Conservation (phyloP, 2,329 filamentous ascomycete species). For the Arthrobotrys musiformis region DNA sequence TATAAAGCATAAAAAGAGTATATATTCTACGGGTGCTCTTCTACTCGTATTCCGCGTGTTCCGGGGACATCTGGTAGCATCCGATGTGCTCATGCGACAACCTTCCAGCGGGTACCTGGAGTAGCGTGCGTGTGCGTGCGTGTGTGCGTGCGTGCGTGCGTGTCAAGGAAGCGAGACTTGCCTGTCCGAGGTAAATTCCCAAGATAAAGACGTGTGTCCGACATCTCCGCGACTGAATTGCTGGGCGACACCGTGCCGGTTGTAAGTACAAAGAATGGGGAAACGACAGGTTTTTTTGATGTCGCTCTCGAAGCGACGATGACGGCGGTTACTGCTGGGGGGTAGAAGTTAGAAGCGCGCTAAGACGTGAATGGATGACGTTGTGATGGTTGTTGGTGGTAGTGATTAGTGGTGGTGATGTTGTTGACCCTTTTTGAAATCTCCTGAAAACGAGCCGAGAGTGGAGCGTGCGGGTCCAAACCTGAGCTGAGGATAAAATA, state of each 20-base stretch:
- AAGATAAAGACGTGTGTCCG: constrained; percentile 93
- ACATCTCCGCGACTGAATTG: constrained; percentile 62
- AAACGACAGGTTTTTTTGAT: neutral
- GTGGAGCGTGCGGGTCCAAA: constrained; percentile 7
- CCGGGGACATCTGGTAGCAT: constrained; percentile 15
- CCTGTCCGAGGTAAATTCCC: constrained; percentile 86
- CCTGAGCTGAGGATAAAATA: too few species aligned
- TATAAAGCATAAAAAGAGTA: neutral
- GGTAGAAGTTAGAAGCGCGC: constrained; percentile 13
- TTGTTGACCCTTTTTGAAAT: neutral
- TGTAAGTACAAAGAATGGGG: neutral
- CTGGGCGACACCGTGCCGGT: constrained; percentile 31
- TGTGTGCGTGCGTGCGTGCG: too few species aligned
- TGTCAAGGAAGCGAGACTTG: constrained; percentile 75
- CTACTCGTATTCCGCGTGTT: constrained; percentile 14
- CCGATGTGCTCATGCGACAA: constrained; percentile 37
- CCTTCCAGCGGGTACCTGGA: neutral
- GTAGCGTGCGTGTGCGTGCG: too few species aligned
- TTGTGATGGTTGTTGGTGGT: constrained; percentile 1
- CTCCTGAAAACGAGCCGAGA: constrained; percentile 36
- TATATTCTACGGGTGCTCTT: neutral
- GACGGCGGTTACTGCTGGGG: neutral
- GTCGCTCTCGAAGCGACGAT: constrained; percentile 47
- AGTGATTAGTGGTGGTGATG: neutral
- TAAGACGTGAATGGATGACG: constrained; percentile 22